These are phyloP conservation scores for Warburgia ugandensis DNA, from an alignment of 164 flowering plant genomes.

Conservation along the genomic window DNA sequence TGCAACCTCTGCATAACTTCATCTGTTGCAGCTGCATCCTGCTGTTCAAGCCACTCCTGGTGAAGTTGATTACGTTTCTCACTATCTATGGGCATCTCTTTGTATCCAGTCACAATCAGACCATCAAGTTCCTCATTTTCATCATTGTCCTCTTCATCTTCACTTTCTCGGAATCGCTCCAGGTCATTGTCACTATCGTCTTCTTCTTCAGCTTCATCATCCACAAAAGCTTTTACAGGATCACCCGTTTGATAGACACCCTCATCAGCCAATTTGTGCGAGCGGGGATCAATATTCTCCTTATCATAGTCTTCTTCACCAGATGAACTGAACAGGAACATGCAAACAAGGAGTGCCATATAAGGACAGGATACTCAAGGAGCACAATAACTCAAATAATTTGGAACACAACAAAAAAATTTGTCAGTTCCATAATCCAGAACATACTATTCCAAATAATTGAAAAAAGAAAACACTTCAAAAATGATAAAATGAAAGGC, in stretches of 20 bases:
- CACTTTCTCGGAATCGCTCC: conserved; percentile 43
- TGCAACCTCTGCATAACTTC: conserved; percentile 64
- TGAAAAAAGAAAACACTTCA: too few relatives aligned
- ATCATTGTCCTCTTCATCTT: conserved; percentile 56
- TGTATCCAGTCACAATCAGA: conserved; percentile 56
- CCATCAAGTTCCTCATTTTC: conserved; percentile 63
- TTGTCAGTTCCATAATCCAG: too few relatives aligned
- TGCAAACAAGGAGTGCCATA: background rate
- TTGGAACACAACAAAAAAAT: background rate
- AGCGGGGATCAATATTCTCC: conserved; percentile 56
- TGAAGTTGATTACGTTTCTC: conserved; percentile 80
- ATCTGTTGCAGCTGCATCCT: conserved; percentile 84
- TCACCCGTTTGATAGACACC: conserved; percentile 43
- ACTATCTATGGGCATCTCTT: conserved; percentile 55
- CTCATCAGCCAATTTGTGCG: conserved; percentile 11
- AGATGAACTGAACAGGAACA: conserved; percentile 38
- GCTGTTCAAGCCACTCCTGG: conserved; percentile 87
- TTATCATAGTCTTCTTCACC: conserved; percentile 71
- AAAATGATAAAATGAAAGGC: too few relatives aligned
- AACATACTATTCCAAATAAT: too few relatives aligned
- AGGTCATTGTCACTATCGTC: conserved; percentile 83
- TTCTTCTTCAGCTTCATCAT: conserved; percentile 94
- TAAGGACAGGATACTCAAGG: background rate
- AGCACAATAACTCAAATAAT: background rate
- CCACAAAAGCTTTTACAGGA: conserved; percentile 77